A percentile compares a stretch with the other conserved stretches of the same genome.
Conservation (phyloP, 768 basidiomycete species). For the Hygrophorus pudorinus region DNA sequence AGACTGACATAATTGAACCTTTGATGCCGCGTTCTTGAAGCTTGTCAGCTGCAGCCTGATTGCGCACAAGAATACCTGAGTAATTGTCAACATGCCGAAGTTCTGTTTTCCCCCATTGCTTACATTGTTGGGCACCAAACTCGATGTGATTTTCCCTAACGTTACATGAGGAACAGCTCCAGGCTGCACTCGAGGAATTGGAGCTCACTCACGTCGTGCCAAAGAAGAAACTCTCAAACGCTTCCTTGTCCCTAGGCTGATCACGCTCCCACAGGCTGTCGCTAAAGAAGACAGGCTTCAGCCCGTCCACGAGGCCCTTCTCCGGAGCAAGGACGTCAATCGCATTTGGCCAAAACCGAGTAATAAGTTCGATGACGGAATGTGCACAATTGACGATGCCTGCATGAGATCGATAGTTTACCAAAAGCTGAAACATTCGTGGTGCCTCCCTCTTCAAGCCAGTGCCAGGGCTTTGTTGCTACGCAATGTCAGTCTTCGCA, state of each 20-base stretch:
- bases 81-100: background rate
- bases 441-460: too few relatives aligned
- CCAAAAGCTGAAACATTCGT: conserved; percentile 42
- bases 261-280: too few relatives aligned
- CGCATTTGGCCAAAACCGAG: conserved; percentile 48
- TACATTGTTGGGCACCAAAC: conserved; percentile 61
- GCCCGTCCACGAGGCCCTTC: conserved; percentile 40
- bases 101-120: conserved; percentile 5
- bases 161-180: too few relatives aligned
- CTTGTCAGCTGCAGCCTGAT: conserved; percentile 38
- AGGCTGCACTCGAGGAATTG: too few relatives aligned
- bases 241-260: too few relatives aligned
- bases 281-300: conserved; percentile 48
- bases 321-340: conserved; percentile 54
- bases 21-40: conserved; percentile 45
- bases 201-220: conserved; percentile 41
- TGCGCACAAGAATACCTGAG: conserved; percentile 60
- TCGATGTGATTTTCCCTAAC: conserved; percentile 42
- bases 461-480: too few relatives aligned
- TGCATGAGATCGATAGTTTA: conserved; percentile 63
- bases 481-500: background rate
- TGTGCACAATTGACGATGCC: conserved; percentile 68
- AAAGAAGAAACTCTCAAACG: too few relatives aligned
- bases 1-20: too few relatives aligned
- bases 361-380: conserved; percentile 52